Percentiles rank a stretch among this genome's conserved stretches.
Conservation (phyloP, 2,329 filamentous ascomycete species). For the Parascedosporium putredinis region DNA sequence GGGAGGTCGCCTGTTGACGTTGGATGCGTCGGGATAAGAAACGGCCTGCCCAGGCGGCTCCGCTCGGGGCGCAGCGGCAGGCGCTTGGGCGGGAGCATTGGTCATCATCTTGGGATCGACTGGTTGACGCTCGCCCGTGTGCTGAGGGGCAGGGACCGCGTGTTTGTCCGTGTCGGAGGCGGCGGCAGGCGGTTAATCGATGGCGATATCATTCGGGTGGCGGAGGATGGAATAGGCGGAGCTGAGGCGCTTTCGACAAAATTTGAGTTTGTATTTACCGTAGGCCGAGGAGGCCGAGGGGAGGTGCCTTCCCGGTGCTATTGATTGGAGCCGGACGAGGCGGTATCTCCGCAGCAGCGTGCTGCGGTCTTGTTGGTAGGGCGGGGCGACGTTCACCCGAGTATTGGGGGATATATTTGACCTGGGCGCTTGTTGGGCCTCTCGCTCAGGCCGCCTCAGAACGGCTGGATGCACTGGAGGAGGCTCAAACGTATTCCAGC, state of each 20-base stretch:
- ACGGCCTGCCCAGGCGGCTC: conserved; percentile 41
- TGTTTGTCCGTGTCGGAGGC: conserved; percentile 17
- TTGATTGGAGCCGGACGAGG: conserved; percentile 12
- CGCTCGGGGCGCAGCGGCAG: background rate
- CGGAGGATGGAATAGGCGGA: conserved; percentile 15
- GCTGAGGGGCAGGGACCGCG: background rate
- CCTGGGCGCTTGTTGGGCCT: conserved; percentile 14
- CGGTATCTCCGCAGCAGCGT: conserved; percentile 20
- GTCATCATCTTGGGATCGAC: background rate
- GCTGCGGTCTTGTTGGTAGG: conserved; percentile 37
- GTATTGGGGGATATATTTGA: conserved; percentile 27
- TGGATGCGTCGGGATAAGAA: conserved; percentile 75
- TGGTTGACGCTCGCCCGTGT: background rate
- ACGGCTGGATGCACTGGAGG: conserved; percentile 34
- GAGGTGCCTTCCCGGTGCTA: conserved; percentile 18
- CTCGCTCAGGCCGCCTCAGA: conserved; percentile 1
- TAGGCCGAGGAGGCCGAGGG: conserved; percentile 16
- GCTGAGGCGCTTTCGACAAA: conserved; percentile 13
- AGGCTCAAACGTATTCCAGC: conserved; percentile 31
- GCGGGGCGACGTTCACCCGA: conserved; percentile 35
- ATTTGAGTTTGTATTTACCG: background rate
- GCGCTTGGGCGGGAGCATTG: background rate
- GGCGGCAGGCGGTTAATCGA: conserved; percentile 12
- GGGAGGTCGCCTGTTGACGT: conserved; percentile 75
- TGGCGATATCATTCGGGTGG: conserved; percentile 16